These are phyloP conservation scores for Verticillium isaacii DNA, from an alignment of 2,329 filamentous ascomycete genomes.

Conservation along the genomic window DNA sequence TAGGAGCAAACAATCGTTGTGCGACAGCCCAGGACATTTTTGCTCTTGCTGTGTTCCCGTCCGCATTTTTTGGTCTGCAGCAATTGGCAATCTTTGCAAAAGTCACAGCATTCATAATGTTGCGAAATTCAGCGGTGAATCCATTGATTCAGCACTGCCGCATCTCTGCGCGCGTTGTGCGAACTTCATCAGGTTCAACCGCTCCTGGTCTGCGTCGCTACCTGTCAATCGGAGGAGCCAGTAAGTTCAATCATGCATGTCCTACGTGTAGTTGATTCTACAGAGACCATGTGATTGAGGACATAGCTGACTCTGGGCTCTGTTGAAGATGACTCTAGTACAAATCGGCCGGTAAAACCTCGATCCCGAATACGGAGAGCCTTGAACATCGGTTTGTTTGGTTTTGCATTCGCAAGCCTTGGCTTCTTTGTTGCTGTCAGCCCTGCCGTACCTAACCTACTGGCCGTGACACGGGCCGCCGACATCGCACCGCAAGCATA, in stretches of 20 bases:
- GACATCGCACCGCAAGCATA: constrained; percentile 69
- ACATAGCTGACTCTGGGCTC: background rate
- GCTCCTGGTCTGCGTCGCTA: background rate
- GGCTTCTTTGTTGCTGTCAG: constrained; percentile 55
- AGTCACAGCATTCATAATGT: background rate
- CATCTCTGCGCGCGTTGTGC: background rate
- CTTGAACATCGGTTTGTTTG: constrained; percentile 3
- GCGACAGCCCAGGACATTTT: too few relatives aligned
- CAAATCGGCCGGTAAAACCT: background rate
- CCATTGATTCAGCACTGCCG: background rate
- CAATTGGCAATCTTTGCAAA: too few relatives aligned
- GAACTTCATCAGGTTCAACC: background rate
- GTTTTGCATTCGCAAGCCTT: constrained; percentile 37
- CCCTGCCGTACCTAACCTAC: constrained; percentile 37
- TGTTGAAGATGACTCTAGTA: background rate
- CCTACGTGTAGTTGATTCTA: background rate
- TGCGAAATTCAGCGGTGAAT: background rate
- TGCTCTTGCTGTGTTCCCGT: too few relatives aligned
- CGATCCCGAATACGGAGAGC: background rate
- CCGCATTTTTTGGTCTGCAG: too few relatives aligned
- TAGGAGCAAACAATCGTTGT: too few relatives aligned
- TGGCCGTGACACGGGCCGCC: constrained; percentile 37
- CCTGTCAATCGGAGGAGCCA: background rate
- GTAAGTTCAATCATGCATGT: background rate
- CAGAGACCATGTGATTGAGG: background rate